These are phyloP conservation scores for Bothriochloa decipiens DNA, from an alignment of 176 grass and related monocot genomes.

Conservation along the genomic window DNA sequence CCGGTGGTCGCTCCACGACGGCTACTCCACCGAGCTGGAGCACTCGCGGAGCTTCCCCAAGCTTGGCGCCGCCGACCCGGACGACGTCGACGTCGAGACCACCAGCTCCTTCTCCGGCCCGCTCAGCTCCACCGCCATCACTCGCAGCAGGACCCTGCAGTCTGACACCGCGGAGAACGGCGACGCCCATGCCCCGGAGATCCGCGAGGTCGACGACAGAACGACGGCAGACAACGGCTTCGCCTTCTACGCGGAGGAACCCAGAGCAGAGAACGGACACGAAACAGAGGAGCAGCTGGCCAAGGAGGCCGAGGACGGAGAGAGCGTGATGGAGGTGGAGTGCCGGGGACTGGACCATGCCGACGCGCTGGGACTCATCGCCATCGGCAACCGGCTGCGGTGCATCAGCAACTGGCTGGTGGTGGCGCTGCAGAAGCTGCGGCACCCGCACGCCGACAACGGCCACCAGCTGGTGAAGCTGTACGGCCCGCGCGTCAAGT, in stretches of 20 bases:
- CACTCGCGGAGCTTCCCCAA: constrained; percentile 44
- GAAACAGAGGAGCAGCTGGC: constrained; percentile 25
- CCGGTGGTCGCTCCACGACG: constrained; percentile 56
- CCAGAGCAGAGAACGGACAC: neutral
- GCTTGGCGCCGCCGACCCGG: constrained; percentile 30
- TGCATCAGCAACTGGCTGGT: constrained; percentile 92
- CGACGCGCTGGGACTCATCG: constrained; percentile 68
- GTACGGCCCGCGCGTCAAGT: constrained; percentile 83
- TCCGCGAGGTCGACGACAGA: neutral
- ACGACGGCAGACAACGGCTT: neutral
- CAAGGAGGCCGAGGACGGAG: constrained; percentile 11
- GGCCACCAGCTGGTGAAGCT: constrained; percentile 65
- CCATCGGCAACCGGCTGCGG: constrained; percentile 72
- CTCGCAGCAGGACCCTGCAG: constrained; percentile 17
- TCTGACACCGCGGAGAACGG: neutral
- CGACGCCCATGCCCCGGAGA: neutral
- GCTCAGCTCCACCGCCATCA: constrained; percentile 32
- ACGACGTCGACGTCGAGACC: constrained; percentile 65
- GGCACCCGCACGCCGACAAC: constrained; percentile 58
- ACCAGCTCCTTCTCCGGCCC: constrained; percentile 76
- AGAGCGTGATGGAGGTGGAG: constrained; percentile 50
- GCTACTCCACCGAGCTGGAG: constrained; percentile 75
- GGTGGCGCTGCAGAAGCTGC: constrained; percentile 77
- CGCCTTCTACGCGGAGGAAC: neutral
- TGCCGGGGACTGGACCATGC: constrained; percentile 88